Base-by-base conservation (phyloP, 352 stramenopile genomes). In the Globisporangium cederbergense region DNA sequence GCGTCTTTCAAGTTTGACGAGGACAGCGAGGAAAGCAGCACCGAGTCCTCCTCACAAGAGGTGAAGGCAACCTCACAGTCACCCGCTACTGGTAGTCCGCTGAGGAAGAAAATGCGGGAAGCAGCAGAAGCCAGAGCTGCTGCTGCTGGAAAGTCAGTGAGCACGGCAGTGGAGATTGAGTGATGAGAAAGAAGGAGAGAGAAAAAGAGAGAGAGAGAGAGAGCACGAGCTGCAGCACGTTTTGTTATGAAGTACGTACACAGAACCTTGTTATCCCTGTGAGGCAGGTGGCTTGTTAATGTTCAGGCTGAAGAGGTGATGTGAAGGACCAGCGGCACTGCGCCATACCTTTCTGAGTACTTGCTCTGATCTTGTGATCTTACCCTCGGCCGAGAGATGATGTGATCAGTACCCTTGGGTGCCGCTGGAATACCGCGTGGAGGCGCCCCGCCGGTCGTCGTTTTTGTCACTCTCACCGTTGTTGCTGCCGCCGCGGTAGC, bases 401-500 rank as follows among this genome's bases (percentile, higher is more conserved):
- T 47, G n/a, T 20, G 42, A 16, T 49, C 40, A 74, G 36, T 67
- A 58, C 4, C 62, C 45, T 42, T 62, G 50, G 8, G 47, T n/a
- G 9, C 46, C 46, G 7, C 11, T 52, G 1, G 36, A 42, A 38
- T 65, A 65, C 18, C 62, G 62, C 25, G 42, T 36, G 10, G 25
- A 16, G 14, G 9, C 36, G 34, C 2, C 22, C 11, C 47, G 54
- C n/a, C 32, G 34, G 0, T 50, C 22, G 10, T 65, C 42, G 14
- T 46, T 30, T 25, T 80, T 65, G 63, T 78, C 66, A n/a, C 83
- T 69, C 16, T 77, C 71, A 8, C 71, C 73, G 54, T 85, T 85
- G 55, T 83, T 86, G 58, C 65, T 79, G 18, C 71, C 76, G 46
- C 62, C 76, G 18, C 75, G 73, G 25, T 77, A 63, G 28, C 68